Conservation (phyloP, 2,329 filamentous ascomycete species). For the Ceratocystis albifundus region DNA sequence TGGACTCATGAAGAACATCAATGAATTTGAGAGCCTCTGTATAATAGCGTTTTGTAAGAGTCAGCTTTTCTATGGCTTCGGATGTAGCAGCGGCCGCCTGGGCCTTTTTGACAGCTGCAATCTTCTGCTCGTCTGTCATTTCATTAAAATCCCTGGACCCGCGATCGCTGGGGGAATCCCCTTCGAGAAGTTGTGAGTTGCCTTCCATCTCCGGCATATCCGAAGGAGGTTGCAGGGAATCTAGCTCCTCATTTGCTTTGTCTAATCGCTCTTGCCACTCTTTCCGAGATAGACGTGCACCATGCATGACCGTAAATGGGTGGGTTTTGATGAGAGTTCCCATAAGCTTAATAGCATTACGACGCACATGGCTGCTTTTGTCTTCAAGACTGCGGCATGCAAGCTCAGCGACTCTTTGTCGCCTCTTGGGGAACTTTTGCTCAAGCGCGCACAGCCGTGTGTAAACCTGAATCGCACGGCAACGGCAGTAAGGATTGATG, state of each 20-base stretch:
- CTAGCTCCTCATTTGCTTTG: constrained; percentile 69
- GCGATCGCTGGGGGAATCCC: constrained; percentile 64
- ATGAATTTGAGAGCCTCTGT: constrained; percentile 90
- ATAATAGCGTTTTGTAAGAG: constrained; percentile 81
- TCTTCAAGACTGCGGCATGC: constrained; percentile 85
- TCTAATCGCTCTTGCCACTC: constrained; percentile 79
- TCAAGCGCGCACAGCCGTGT: constrained; percentile 87
- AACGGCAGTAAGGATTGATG: constrained; percentile 91
- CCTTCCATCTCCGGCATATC: constrained; percentile 61
- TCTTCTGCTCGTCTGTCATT: constrained; percentile 70
- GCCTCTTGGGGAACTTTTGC: constrained; percentile 85
- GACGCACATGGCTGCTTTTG: constrained; percentile 92
- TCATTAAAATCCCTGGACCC: constrained; percentile 60
- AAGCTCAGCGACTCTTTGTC: constrained; percentile 77
- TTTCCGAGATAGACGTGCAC: constrained; percentile 68
- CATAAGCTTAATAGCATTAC: constrained; percentile 88
- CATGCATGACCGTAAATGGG: constrained; percentile 85
- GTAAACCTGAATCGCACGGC: constrained; percentile 84
- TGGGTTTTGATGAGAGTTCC: constrained; percentile 84
- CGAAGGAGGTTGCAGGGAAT: constrained; percentile 66
- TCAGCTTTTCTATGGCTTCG: constrained; percentile 76
- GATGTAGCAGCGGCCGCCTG: constrained; percentile 80
- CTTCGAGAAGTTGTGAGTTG: constrained; percentile 70
- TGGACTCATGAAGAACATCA: constrained; percentile 74
- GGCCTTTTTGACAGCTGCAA: constrained; percentile 62